Base-by-base conservation (phyloP, 176 grass and related monocot genomes). In the Juncus effusus region DNA sequence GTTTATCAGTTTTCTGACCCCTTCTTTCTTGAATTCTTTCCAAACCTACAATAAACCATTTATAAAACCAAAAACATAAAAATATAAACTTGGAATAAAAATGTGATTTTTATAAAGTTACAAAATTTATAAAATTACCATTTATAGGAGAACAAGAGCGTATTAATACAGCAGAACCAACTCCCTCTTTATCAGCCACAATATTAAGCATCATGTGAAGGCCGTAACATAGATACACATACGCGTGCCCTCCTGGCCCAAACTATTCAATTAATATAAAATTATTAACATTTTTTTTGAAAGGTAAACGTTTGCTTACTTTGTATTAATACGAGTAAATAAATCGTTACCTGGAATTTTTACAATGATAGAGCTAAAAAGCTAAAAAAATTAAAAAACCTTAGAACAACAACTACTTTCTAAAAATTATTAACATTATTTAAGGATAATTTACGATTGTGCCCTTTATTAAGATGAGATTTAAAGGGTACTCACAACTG, bases 191-290 rank as follows among this genome's bases (percentile, higher is more conserved):
- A 52, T 97, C 93, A 2, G 93, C 93, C 9, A 97, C 88, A 35
- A 97, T 55, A 76, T 97, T 92, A 64, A 92, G 93, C 93, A 97
- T 97, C 82, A 92, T 89, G 67, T 92, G 88, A 5, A 92, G 79
- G n/a, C 85, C 93, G 71, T 92, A 97, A 74, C 93, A 92, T 2
- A 97, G 80, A 40, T 92, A 92, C 16, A 97, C 93, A 80, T 92
- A 92, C 0, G 88, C 80, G 84, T 89, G 93, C 51, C 93, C 93
- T 66, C 88, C 88, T 0, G 85, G 82, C 62, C 93, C 93, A 77
- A 97, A 97, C 93, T 97, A 69, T 60, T 15, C 40, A 64, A 19
- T 4, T 7, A 3, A 64, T n/a, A 28, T 37, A 63, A 52, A 38
- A 36, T 64, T 37, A 16, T 10, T 28, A 28, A 28, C 19, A 28